Evolutionary conservation across 352 stramenopile species (phyloP).

Genomic region (Pythium pyrilobum): DNA sequence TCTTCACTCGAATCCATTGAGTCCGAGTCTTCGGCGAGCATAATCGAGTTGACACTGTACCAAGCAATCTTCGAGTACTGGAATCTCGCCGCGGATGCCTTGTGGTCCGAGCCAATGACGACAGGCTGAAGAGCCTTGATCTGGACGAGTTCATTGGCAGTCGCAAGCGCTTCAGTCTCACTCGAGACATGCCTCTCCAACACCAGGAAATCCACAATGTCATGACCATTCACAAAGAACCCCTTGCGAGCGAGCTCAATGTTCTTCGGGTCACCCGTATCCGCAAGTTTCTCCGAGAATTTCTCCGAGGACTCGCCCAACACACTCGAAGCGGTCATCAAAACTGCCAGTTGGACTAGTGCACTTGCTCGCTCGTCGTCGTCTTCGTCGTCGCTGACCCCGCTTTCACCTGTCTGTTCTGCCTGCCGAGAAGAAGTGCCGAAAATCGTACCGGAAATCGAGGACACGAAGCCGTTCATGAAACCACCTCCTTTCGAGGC

Average conservation of each 20-base stretch:
- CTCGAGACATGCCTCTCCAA: constrained; percentile 47
- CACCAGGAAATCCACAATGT: constrained; percentile 73
- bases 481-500: constrained; percentile 45
- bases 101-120: constrained; percentile 7
- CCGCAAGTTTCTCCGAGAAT: constrained; percentile 41
- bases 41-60: constrained; percentile 80
- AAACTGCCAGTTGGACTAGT: constrained; percentile 60
- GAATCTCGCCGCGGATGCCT: constrained; percentile 30
- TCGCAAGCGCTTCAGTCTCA: constrained; percentile 60
- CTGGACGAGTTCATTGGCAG: constrained; percentile 71
- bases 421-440: constrained; percentile 48
- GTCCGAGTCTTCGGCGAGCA: constrained; percentile 62
- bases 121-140: constrained; percentile 58
- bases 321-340: constrained; percentile 61
- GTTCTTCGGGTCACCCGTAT: constrained; percentile 24
- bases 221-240: constrained; percentile 76
- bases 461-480: constrained; percentile 77
- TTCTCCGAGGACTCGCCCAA: constrained; percentile 61
- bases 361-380: constrained; percentile 50
- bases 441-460: constrained; percentile 76
- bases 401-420: constrained; percentile 29
- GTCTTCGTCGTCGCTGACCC: constrained; percentile 40
- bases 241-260: constrained; percentile 39
- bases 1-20: constrained; percentile 66
- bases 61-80: constrained; percentile 74